phyloP scores from a whole-genome alignment of 148 eudicot species.

The Camellia lanceoleosa region DNA sequence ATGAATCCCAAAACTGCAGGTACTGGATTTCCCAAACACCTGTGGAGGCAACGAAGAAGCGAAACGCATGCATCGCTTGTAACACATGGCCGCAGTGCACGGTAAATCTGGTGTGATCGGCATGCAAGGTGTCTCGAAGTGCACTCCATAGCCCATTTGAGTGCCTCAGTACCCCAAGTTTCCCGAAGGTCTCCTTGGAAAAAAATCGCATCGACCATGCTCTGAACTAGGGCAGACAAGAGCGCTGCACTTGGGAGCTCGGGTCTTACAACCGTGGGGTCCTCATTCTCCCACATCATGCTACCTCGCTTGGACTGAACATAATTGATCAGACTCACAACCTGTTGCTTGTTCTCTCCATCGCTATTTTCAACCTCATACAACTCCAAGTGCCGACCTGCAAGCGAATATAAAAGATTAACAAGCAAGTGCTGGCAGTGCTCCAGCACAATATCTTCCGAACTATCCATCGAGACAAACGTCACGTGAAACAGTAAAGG shows the following conservation, averaged over 20 bases:
- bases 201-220: slow-evolving; percentile 99
- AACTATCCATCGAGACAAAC: slow-evolving; percentile 98
- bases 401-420: slow-evolving; percentile 85
- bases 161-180: slow-evolving; percentile 95
- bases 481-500: slow-evolving; percentile 95
- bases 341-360: slow-evolving; percentile 98
- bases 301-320: slow-evolving; percentile 97
- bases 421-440: slow-evolving; percentile 98
- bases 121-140: slow-evolving; percentile 97
- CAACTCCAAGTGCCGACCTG: slow-evolving; percentile 95
- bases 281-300: slow-evolving; percentile 99
- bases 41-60: slow-evolving; percentile 86
- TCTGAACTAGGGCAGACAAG: slow-evolving; percentile 92
- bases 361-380: slow-evolving; percentile 92
- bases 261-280: slow-evolving; percentile 73
- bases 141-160: slow-evolving; percentile 99
- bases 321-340: slow-evolving; percentile 91
- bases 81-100: slow-evolving; percentile 86
- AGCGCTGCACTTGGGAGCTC: slow-evolving; percentile 97
- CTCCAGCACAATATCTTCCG: slow-evolving; percentile 96
- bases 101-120: slow-evolving; percentile 96
- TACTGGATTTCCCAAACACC: slow-evolving; percentile 87
- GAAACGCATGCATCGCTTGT: slow-evolving; percentile 93
- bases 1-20: slow-evolving; percentile 87
- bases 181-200: slow-evolving; percentile 97